Evolutionary conservation across 257 asterid genomes (phyloP), one percentile per base, ranked within the genome.

Genomic region (Handroanthus guayacan): DNA sequence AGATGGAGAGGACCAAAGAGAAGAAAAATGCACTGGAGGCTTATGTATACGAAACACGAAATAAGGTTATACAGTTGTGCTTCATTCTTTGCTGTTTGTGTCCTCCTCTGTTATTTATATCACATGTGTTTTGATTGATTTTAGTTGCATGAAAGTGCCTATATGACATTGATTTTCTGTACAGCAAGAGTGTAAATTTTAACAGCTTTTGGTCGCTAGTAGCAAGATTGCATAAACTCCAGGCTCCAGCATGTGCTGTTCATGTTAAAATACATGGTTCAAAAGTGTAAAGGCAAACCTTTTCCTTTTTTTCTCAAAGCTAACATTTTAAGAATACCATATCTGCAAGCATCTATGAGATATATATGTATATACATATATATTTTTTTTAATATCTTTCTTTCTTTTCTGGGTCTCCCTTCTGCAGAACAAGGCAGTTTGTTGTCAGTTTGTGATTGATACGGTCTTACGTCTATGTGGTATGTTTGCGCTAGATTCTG

Each of bases 1-100:
- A 78, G 80, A 87, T 95, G 88, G 99, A 95, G 85, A 91, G 90
- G 84, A 95, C 99, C 81, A 93, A 95, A 87, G 98, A 95, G 77
- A 87, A 86, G 90, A 95, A 93, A 86, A 95, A 95, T 84, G 86
- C 97, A 48, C 82, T 95, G 74, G 99, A 95, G 89, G 89, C 99
- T 37, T 95, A 91, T 68, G 97, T 95, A 67, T 95, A 95, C 71
- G 98, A 95, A 62, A 88, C 97, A 6, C 93, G 99, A 79, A 95
- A 87, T 80, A 95, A 91, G 97, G 99, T 95, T 38, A 25, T 25
- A 34, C 17, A 39, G 68, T 80, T 66, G 62, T 70, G 72, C 72
- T 43, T 60, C 45, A 17, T 41, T 16, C 61, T 18, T 52, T 75
- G 60, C 55, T 47, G 18, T 31, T 44, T 51, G 16, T 52, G 58